Conservation (phyloP, 192 early-diverging fungal species). For the Coemansia sp. region DNA sequence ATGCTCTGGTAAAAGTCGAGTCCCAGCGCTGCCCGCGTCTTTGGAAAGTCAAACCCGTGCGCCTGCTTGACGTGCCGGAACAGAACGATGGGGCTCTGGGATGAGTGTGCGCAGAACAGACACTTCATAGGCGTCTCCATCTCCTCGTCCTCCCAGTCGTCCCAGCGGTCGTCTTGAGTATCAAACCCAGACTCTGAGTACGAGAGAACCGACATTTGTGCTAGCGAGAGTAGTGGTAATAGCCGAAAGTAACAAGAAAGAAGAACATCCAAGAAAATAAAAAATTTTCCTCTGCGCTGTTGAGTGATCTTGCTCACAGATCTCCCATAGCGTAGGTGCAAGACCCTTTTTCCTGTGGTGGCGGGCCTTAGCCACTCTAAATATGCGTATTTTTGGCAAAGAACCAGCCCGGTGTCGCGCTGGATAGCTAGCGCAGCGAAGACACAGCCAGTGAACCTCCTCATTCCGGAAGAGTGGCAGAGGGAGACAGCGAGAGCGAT, state of each 20-base stretch:
- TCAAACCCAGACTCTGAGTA: conserved; percentile 56
- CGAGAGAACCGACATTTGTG: conserved; percentile 52
- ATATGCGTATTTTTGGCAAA: too few relatives aligned
- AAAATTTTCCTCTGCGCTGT: background rate
- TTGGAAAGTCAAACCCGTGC: conserved; percentile 74
- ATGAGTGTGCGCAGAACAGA: conserved; percentile 68
- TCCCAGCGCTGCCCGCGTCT: conserved; percentile 31
- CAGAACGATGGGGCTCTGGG: conserved; percentile 52
- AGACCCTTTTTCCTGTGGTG: background rate
- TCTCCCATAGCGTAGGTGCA: too few relatives aligned
- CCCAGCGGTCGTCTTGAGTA: conserved; percentile 66
- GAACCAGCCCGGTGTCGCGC: too few relatives aligned
- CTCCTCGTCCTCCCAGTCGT: conserved; percentile 70
- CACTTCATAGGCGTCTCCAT: conserved; percentile 67
- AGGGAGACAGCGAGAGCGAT: background rate
- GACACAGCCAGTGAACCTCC: too few relatives aligned
- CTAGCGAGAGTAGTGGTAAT: background rate
- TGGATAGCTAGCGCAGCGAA: too few relatives aligned
- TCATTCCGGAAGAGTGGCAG: too few relatives aligned
- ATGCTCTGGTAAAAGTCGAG: conserved; percentile 89
- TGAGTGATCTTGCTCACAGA: too few relatives aligned
- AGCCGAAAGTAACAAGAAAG: background rate
- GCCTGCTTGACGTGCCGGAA: conserved; percentile 63
- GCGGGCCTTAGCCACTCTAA: too few relatives aligned
- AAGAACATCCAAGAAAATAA: background rate